phyloP scores from a whole-genome alignment of 2,329 filamentous ascomycete species.

The Colletotrichum gigasporum region DNA sequence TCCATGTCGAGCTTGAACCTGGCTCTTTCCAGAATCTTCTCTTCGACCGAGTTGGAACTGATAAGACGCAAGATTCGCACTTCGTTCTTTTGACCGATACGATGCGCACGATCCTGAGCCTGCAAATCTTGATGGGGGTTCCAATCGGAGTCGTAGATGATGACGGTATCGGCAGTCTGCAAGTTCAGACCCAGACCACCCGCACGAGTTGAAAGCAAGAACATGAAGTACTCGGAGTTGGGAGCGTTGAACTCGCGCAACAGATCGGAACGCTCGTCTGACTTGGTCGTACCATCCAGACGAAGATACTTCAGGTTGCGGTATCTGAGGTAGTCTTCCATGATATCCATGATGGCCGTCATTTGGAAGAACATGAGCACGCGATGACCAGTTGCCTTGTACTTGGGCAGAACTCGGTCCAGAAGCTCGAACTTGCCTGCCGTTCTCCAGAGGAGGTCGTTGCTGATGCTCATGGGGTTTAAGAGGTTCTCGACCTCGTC shows the following conservation, averaged over 20 bases:
- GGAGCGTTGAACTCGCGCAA: conserved; percentile 90
- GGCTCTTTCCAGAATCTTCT: conserved; percentile 96
- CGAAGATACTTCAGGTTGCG: conserved; percentile 87
- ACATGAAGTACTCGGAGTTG: conserved; percentile 94
- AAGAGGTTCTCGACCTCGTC: conserved; percentile 98
- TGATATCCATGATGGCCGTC: conserved; percentile 99
- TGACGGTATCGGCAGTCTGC: conserved; percentile 97
- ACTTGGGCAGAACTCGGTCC: conserved; percentile 92
- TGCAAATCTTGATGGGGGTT: conserved; percentile 99
- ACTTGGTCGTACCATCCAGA: conserved; percentile 95
- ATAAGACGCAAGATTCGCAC: conserved; percentile 96
- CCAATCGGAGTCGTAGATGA: conserved; percentile 99
- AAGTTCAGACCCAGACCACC: conserved; percentile 97
- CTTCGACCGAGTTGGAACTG: conserved; percentile 95
- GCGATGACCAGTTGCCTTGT: conserved; percentile 88
- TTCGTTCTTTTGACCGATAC: conserved; percentile 99
- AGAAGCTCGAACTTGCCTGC: conserved; percentile 97
- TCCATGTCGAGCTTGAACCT: conserved; percentile 99
- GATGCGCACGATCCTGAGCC: conserved; percentile 98
- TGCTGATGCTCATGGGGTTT: conserved; percentile 88
- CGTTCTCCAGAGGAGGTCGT: conserved; percentile 94
- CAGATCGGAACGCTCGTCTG: conserved; percentile 93
- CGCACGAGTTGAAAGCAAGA: conserved; percentile 96
- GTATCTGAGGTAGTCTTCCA: conserved; percentile 96
- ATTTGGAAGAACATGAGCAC: conserved; percentile 99